Conservation (phyloP, 345 rosid genomes). For the Mallotus nudiflorus region DNA sequence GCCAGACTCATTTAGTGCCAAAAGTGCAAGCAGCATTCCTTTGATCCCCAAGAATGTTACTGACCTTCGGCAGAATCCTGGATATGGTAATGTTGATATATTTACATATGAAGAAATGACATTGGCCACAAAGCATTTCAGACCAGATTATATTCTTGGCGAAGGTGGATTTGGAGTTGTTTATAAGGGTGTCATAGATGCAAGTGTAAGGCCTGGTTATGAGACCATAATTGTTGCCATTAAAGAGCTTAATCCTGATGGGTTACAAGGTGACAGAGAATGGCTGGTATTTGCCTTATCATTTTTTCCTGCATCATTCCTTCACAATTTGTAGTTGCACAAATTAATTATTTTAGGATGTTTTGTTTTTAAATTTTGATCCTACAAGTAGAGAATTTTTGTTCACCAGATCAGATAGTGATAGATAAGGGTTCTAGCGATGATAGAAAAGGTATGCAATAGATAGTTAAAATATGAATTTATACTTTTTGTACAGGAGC, state of each 20-base stretch:
- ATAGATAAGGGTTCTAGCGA: not conserved
- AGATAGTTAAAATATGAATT: not conserved
- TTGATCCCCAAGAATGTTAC: constrained; percentile 59
- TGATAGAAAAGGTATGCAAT: not conserved
- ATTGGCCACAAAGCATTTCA: constrained; percentile 78
- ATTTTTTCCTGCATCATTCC: constrained; percentile 1
- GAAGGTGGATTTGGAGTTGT: constrained; percentile 98
- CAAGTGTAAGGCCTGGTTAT: constrained; percentile 58
- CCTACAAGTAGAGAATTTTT: not conserved
- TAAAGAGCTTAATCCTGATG: constrained; percentile 89
- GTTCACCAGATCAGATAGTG: not conserved
- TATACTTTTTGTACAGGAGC: not conserved
- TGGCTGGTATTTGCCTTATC: constrained; percentile 72
- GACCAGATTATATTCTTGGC: constrained; percentile 84
- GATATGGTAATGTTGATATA: constrained; percentile 67
- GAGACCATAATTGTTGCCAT: constrained; percentile 68
- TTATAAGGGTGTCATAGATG: constrained; percentile 81
- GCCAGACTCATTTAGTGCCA: constrained; percentile 20
- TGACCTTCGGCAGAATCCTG: constrained; percentile 71
- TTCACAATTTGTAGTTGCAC: not conserved
- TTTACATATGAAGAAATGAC: constrained; percentile 83
- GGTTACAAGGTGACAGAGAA: constrained; percentile 96
- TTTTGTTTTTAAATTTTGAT: not conserved
- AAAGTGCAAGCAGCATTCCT: constrained; percentile 17
- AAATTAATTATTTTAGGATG: not conserved